Percentiles rank a stretch among this genome's conserved stretches.
Conservation (phyloP, 2,329 filamentous ascomycete genomes). For the Aspergillus floridensis region DNA sequence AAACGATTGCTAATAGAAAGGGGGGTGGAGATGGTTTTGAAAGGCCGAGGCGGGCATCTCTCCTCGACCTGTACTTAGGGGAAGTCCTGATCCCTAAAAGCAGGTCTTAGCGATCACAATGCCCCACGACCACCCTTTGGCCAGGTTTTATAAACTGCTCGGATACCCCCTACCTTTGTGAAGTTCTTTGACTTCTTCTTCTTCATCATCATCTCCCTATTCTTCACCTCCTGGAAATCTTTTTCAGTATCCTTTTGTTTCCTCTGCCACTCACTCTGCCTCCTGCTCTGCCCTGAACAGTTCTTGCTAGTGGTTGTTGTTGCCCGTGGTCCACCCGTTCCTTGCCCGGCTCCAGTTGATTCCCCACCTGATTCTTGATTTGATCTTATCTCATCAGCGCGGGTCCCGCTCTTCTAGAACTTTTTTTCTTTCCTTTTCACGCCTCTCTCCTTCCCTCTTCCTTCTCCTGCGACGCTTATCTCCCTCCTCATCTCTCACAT, state of each 20-base stretch:
- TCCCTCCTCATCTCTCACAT: background rate
- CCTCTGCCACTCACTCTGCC: background rate
- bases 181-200: background rate
- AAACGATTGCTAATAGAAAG: slow-evolving; percentile 25
- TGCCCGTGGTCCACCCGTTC: slow-evolving; percentile 3
- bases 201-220: background rate
- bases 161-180: too few species aligned
- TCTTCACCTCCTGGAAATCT: too few species aligned
- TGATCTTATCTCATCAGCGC: slow-evolving; percentile 8
- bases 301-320: background rate
- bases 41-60: slow-evolving; percentile 31
- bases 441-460: background rate
- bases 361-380: slow-evolving; percentile 14
- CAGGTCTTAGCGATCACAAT: slow-evolving; percentile 44
- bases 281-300: background rate
- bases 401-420: slow-evolving; percentile 25
- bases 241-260: background rate
- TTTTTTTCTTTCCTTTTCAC: slow-evolving; percentile 12
- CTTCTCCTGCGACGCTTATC: slow-evolving; percentile 7
- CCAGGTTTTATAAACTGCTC: background rate
- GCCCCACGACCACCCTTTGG: slow-evolving; percentile 12
- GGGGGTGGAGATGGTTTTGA: slow-evolving; percentile 24
- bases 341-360: slow-evolving; percentile 6
- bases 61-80: slow-evolving; percentile 51
- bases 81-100: slow-evolving; percentile 46